Evolutionary conservation across 2,329 filamentous ascomycete genomes (phyloP).

Genomic region (Amauroascus niger): DNA sequence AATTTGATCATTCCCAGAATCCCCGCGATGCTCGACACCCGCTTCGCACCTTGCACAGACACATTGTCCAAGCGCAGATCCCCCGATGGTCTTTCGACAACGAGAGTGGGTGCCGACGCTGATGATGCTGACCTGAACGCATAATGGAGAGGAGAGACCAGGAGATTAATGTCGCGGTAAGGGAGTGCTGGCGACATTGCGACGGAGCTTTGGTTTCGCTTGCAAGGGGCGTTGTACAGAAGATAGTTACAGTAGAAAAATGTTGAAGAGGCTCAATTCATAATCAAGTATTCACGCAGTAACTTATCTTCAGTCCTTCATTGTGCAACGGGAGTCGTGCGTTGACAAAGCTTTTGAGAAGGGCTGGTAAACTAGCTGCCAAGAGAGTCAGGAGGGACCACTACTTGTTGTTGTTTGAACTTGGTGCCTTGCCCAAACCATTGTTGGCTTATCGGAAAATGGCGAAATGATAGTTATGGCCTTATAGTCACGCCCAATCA

Average conservation of each 20-base stretch:
- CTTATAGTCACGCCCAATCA: neutral
- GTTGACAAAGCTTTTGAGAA: neutral
- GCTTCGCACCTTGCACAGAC: conserved; percentile 62
- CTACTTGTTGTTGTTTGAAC: too few relatives aligned
- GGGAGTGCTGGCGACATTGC: conserved; percentile 46
- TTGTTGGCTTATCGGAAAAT: neutral
- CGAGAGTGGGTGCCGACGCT: conserved; percentile 73
- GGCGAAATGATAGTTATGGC: neutral
- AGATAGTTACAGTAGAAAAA: neutral
- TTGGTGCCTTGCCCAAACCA: too few relatives aligned
- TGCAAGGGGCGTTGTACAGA: neutral
- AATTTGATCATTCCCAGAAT: conserved; percentile 91
- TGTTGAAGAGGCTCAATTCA: neutral
- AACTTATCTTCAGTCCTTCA: neutral
- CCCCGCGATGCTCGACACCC: conserved; percentile 88
- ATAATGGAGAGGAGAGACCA: conserved; percentile 84
- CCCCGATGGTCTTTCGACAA: conserved; percentile 85
- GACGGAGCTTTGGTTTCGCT: neutral
- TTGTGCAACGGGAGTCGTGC: neutral
- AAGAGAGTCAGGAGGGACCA: too few relatives aligned
- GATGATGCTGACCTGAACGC: conserved; percentile 94
- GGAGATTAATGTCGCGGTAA: conserved; percentile 94
- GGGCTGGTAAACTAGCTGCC: neutral
- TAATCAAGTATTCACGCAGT: neutral
- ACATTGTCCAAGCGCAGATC: conserved; percentile 80